Conservation (phyloP, 352 stramenopile genomes). For the Peronosclerospora sorghi region DNA sequence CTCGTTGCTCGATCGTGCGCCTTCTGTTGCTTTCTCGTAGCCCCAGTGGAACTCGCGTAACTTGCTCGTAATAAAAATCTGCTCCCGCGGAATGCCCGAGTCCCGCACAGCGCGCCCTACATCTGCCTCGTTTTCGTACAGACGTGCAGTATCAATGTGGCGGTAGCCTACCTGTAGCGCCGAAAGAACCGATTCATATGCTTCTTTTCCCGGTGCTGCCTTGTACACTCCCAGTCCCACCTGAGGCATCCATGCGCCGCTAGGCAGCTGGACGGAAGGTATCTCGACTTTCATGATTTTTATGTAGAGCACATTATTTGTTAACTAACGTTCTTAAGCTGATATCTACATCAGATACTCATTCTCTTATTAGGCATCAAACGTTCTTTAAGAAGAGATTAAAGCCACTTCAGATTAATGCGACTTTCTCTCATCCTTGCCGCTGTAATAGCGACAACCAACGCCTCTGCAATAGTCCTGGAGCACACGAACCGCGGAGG, state of each 20-base stretch:
- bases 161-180: conserved; percentile 61
- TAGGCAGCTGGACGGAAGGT: too few relatives aligned
- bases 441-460: neutral
- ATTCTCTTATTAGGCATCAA: too few relatives aligned
- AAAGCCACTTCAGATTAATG: conserved; percentile 1
- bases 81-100: conserved; percentile 39
- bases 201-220: conserved; percentile 19
- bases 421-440: conserved; percentile 7
- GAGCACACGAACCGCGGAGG: conserved; percentile 7
- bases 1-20: conserved; percentile 27
- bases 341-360: too few relatives aligned
- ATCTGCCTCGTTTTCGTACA: conserved; percentile 74
- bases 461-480: neutral
- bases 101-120: conserved; percentile 54
- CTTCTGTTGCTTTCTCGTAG: conserved; percentile 53
- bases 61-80: conserved; percentile 79
- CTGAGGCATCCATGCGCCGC: conserved; percentile 26
- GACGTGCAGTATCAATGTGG: conserved; percentile 75
- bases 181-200: conserved; percentile 21
- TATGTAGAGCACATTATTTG: too few relatives aligned
- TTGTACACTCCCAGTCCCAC: conserved; percentile 39
- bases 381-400: conserved; percentile 1
- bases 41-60: conserved; percentile 52
- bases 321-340: too few relatives aligned
- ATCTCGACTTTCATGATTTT: too few relatives aligned